These are phyloP conservation scores for Eutrema yunnanense DNA, from an alignment of 345 rosid genomes.

Conservation along the genomic window DNA sequence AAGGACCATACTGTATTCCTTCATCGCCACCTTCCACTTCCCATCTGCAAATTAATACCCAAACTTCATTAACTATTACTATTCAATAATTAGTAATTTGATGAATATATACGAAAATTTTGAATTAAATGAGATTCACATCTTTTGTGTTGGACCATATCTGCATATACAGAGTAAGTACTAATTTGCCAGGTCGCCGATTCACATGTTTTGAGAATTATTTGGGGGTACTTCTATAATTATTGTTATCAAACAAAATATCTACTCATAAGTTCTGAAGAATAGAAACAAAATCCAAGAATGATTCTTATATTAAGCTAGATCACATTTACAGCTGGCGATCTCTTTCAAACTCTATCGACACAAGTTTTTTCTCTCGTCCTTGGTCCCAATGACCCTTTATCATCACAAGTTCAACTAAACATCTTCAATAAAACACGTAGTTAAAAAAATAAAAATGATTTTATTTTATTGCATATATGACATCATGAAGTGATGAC, in stretches of 20 bases:
- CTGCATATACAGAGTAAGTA: neutral
- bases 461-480: neutral
- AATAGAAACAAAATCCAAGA: conserved; percentile 1
- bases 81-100: neutral
- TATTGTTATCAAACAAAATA: conserved; percentile 14
- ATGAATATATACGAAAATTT: neutral
- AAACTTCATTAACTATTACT: neutral
- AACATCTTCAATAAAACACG: conserved; percentile 7
- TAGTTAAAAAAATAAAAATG: neutral
- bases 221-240: neutral
- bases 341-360: conserved; percentile 5
- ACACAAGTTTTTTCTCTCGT: neutral
- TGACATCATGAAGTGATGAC: conserved; percentile 25
- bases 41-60: conserved; percentile 54
- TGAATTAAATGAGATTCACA: conserved; percentile 8
- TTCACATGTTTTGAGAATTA: conserved; percentile 9
- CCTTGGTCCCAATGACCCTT: conserved; percentile 3
- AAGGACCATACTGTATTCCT: conserved; percentile 90
- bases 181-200: conserved; percentile 17
- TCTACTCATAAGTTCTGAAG: conserved; percentile 4
- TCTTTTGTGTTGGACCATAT: conserved; percentile 10
- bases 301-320: neutral
- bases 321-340: conserved; percentile 18
- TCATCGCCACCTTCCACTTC: conserved; percentile 55
- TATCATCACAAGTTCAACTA: conserved; percentile 18